Evolutionary conservation across 208 protist genomes (phyloP).

Genomic region (Strigomonas oncopelti): DNA sequence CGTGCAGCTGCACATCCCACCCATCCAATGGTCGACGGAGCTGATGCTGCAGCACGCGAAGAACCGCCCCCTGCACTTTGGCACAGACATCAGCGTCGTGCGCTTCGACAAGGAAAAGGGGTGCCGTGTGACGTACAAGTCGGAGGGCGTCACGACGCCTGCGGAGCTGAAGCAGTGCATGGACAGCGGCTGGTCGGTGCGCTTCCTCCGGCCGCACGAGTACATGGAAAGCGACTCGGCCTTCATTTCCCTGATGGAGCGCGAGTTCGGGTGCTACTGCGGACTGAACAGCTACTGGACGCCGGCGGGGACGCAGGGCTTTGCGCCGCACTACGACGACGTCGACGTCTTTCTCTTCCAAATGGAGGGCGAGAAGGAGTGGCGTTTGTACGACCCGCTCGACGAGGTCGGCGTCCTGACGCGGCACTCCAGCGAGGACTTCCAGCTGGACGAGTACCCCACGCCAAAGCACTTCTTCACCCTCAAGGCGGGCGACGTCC

Average conservation of each 20-base stretch:
- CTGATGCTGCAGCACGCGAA: slow-evolving; percentile 38
- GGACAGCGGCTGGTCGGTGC: slow-evolving; percentile 72
- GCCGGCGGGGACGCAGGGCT: slow-evolving; percentile 82
- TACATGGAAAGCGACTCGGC: slow-evolving; percentile 52
- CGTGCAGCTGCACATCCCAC: slow-evolving; percentile 27
- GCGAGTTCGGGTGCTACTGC: slow-evolving; percentile 76
- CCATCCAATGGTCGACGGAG: slow-evolving; percentile 51
- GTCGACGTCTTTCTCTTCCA: slow-evolving; percentile 96
- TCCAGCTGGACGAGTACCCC: slow-evolving; percentile 72
- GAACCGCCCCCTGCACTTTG: slow-evolving; percentile 28
- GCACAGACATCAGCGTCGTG: slow-evolving; percentile 52
- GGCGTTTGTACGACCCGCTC: slow-evolving; percentile 85
- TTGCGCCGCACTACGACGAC: slow-evolving; percentile 96
- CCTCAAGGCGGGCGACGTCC: slow-evolving; percentile 86
- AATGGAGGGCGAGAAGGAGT: slow-evolving; percentile 90
- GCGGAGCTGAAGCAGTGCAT: slow-evolving; percentile 50
- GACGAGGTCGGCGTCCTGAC: slow-evolving; percentile 61
- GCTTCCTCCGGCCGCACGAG: slow-evolving; percentile 82
- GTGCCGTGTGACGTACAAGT: slow-evolving; percentile 31
- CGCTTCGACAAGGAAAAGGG: slow-evolving; percentile 47
- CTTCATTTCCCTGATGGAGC: slow-evolving; percentile 77
- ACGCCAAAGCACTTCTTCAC: slow-evolving; percentile 53
- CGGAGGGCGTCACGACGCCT: slow-evolving; percentile 18
- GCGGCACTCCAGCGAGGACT: slow-evolving; percentile 74
- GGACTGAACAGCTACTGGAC: slow-evolving; percentile 95